Conservation (phyloP, 2,329 filamentous ascomycete species). For the Aspergillus pseudoviridinutans region DNA sequence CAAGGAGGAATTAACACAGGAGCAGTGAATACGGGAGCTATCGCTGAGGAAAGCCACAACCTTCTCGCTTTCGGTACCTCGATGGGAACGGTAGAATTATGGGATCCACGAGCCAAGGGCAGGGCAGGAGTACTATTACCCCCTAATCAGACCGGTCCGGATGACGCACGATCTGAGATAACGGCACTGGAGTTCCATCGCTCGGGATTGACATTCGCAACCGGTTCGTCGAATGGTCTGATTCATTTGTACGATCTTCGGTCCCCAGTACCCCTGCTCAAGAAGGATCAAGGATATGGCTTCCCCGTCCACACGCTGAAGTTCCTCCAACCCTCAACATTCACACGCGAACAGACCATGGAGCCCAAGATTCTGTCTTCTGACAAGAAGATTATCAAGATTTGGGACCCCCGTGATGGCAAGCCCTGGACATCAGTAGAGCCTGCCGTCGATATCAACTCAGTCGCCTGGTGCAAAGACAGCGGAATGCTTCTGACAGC, state of each 20-base stretch:
- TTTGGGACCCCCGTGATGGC: conserved; percentile 82
- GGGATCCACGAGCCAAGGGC: conserved; percentile 82
- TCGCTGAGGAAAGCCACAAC: conserved; percentile 86
- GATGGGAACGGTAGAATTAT: conserved; percentile 93
- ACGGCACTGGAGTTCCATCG: conserved; percentile 83
- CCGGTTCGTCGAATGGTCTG: conserved; percentile 82
- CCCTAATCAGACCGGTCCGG: conserved; percentile 39
- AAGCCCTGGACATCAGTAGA: conserved; percentile 94
- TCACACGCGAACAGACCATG: conserved; percentile 64
- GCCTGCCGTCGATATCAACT: conserved; percentile 89
- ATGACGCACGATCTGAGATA: conserved; percentile 56
- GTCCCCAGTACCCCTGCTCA: conserved; percentile 76
- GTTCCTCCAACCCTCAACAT: conserved; percentile 61
- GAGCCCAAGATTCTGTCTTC: conserved; percentile 79
- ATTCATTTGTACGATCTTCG: conserved; percentile 90
- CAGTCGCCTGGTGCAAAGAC: conserved; percentile 86
- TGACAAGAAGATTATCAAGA: conserved; percentile 94
- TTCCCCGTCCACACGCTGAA: conserved; percentile 83
- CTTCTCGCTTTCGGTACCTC: conserved; percentile 91
- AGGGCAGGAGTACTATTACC: conserved; percentile 72
- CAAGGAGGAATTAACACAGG: conserved; percentile 85
- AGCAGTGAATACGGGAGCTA: conserved; percentile 78
- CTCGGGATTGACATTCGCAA: conserved; percentile 78
- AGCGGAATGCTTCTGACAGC: conserved; percentile 94
- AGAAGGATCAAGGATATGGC: conserved; percentile 94